Evolutionary conservation across 208 protist genomes (phyloP), one percentile per base, ranked within the genome.

Genomic region (Trypanosoma theileri): DNA sequence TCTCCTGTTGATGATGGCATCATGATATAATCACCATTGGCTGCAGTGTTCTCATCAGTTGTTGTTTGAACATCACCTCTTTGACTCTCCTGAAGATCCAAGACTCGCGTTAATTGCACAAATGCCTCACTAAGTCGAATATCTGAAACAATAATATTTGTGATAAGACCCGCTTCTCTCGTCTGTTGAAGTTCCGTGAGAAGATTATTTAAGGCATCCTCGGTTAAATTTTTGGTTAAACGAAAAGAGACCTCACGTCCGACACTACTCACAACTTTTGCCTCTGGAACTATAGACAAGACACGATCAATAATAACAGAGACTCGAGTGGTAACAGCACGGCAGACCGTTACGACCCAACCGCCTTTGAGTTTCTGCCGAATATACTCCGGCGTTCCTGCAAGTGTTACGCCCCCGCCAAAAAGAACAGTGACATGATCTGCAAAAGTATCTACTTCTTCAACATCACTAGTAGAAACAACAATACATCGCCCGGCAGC

Each of bases 391-490:
- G 73, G 50, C 12, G 80, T 76, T 28, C 85, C 85, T 21, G 78
- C 21, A 22, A 73, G 60, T 16, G 31, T 19, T 1, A 81, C n/a
- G 12, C 51, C 16, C 19, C 64, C 78, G n/a, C 50, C 56, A 66
- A 63, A 17, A 22, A 95, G 70, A 62, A 93, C 81, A 7, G 63
- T 85, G 46, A 93, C 81, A 53, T 78, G 56, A n/a, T 93, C 74
- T 24, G 69, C 69, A 58, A 89, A 71, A 8, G 66, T 26, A 59
- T 91, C 83, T 31, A 86, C 72, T 61, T 92, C 79, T 8, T 91
- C 87, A 65, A 93, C 73, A 70, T 58, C 75, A 68, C 87, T 84
- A 12, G 85, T 94, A 3, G 80, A 87, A 17, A 93, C 58, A 35
- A 94, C 58, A 44, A 91, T 77, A 31, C 54, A 74, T 42, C 86